Evolutionary conservation across 2,329 filamentous ascomycete species (phyloP), one percentile per base, ranked within the genome.

Genomic region (Ceratocystis variospora): DNA sequence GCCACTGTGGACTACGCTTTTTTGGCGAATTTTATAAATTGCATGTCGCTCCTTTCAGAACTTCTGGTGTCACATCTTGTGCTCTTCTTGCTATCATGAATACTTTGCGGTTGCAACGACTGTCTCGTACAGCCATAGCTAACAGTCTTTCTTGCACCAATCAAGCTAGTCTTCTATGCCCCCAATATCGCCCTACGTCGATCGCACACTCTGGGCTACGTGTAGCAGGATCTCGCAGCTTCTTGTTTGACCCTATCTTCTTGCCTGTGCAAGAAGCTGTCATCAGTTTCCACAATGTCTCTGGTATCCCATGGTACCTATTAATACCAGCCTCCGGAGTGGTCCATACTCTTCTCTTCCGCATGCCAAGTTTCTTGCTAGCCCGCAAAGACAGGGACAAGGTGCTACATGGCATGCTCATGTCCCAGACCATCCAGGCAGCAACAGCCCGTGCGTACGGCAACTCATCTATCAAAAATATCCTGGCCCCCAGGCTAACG

Each of bases 251-350:
- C 19, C 62, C 66, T 25, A 65, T 68, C 48, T 72, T 81, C 64
- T 71, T 77, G 31, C 70, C 72, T 62, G 75, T 79, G 2, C 77
- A 80, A 41, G 72, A 78, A 63, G 70, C 76, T 68, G 76, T 84
- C 62, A 71, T 76, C 45, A 73, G 73, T 59, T 64, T 80, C 8
- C 81, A 85, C 70, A 66, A 68, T 28, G 50, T 71, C 61, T 75
- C 75, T 28, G 76, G 77, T 46, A 71, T 79, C 1, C 81, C 81
- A 1, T 85, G 82, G 82, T 83, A 76, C 69, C 69, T 83, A 41
- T 76, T 78, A 33, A 81, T 85, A 61, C 81, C 82, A 3, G 74
- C 81, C n/a, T 73, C 81, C 15, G 80, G 80, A 5, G 68, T 83
- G 1, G 72, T 74, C 59, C 73, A 83, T 70, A 79, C 76, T 72